Evolutionary conservation across 2,329 filamentous ascomycete genomes (phyloP).

Genomic region (Elsinoe necatrix): DNA sequence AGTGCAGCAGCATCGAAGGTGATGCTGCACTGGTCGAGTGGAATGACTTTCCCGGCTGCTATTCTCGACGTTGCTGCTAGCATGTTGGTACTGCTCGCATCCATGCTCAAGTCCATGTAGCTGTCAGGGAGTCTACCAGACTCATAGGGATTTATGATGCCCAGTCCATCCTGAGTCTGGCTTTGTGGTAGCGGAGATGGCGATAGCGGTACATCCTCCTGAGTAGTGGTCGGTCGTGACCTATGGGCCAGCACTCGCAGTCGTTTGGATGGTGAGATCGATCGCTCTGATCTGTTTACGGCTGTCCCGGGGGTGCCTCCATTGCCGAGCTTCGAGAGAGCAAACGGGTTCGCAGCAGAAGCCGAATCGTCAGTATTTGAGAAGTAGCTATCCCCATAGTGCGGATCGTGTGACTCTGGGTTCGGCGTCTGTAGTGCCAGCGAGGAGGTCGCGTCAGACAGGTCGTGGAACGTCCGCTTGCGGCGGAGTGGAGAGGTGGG

Average conservation of each 20-base stretch:
- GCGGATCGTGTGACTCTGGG: neutral
- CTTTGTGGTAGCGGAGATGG: neutral
- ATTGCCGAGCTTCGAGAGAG: neutral
- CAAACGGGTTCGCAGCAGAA: neutral
- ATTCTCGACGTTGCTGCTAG: neutral
- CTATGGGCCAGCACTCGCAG: neutral
- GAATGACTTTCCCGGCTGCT: neutral
- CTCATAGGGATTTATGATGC: neutral
- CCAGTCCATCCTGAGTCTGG: neutral
- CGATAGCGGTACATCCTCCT: neutral
- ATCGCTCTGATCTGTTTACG: neutral
- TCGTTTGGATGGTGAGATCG: conserved; percentile 4
- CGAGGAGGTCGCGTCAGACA: neutral
- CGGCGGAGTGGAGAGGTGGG: conserved; percentile 12
- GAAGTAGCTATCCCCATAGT: conserved; percentile 2
- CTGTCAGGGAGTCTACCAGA: neutral
- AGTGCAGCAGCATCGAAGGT: conserved; percentile 1
- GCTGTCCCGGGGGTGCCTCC: neutral
- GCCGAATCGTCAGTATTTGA: neutral
- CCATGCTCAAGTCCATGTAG: neutral
- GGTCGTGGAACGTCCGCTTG: conserved; percentile 10
- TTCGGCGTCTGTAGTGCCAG: conserved; percentile 11
- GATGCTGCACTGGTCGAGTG: neutral
- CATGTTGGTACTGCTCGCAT: neutral
- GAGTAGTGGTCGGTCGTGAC: neutral